Conservation (phyloP, 306 rosid species). For the Prunus persica region Prunus_persica_NCBIv2 NC_034010.1:2898001-2898500, state of each 20-base stretch:
- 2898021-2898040: conserved; percentile 33
- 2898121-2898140: neutral
- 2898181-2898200: conserved; percentile 7
- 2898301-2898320: conserved; percentile 5
- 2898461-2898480: too few species aligned
- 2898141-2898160: neutral
- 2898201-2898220: conserved; percentile 18
- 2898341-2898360: conserved; percentile 26
- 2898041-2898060: conserved; percentile 28
- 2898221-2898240: neutral
- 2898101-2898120: conserved; percentile 9
- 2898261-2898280: conserved; percentile 16
- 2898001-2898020: neutral
- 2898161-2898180: conserved; percentile 1
- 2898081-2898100: neutral
- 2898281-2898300: conserved; percentile 32
- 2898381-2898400: too few species aligned
- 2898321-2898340: conserved; percentile 5
- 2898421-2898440: too few species aligned
- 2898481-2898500: too few species aligned
- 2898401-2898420: too few species aligned
- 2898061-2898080: conserved; percentile 2
- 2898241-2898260: conserved; percentile 8
- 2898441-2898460: too few species aligned
- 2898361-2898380: too few species aligned